phyloP scores from a whole-genome alignment of 257 asterid species.

The Oldenlandia corymbosa region DNA sequence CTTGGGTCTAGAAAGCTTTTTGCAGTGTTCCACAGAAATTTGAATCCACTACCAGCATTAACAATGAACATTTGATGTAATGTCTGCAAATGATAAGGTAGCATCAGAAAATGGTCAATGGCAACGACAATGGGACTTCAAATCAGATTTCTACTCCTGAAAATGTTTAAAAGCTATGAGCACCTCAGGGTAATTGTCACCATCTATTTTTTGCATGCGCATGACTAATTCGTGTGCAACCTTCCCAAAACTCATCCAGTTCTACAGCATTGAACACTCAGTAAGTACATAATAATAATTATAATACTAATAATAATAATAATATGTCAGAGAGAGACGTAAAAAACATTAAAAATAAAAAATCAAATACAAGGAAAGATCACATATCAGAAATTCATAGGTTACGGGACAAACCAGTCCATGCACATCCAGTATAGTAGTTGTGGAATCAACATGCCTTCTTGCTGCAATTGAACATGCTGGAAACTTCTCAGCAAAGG shows the following conservation, averaged over 20 bases:
- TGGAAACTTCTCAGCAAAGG: conserved; percentile 76
- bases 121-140: conserved; percentile 10
- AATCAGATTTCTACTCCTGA: background rate
- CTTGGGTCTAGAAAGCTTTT: conserved; percentile 91
- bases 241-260: conserved; percentile 94
- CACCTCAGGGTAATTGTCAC: conserved; percentile 98
- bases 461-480: conserved; percentile 89
- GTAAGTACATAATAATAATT: background rate
- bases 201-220: conserved; percentile 93
- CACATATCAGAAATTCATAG: conserved; percentile 16
- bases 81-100: conserved; percentile 51
- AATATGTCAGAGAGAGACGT: background rate
- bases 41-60: conserved; percentile 93
- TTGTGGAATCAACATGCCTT: conserved; percentile 83
- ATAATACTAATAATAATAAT: too few species aligned
- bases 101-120: conserved; percentile 21
- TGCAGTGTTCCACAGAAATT: conserved; percentile 66
- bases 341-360: conserved; percentile 2
- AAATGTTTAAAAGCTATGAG: conserved; percentile 10
- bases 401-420: conserved; percentile 72
- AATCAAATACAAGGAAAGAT: background rate
- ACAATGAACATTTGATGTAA: conserved; percentile 90
- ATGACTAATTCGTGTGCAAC: conserved; percentile 78
- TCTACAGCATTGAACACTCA: conserved; percentile 42
- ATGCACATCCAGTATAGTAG: conserved; percentile 81